Conservation (phyloP, 2,329 filamentous ascomycete genomes). For the Dothideomycetes sp. region DNA sequence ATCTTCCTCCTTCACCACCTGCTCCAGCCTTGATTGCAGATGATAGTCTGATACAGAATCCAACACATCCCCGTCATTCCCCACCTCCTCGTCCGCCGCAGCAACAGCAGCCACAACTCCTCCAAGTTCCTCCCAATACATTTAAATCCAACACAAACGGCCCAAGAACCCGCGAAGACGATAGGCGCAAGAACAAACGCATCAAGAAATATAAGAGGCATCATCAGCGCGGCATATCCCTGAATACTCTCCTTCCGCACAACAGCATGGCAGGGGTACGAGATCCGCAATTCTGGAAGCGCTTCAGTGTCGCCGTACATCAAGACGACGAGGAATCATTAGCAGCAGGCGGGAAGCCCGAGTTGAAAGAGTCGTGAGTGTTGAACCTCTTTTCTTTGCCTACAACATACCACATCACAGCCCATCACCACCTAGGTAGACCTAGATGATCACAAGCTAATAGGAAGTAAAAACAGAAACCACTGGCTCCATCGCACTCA, state of each 20-base stretch:
- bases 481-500: slow-evolving; percentile 43
- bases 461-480: slow-evolving; percentile 26
- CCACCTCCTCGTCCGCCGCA: no score
- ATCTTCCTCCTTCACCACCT: no score
- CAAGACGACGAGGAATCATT: slow-evolving; percentile 34
- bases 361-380: slow-evolving; percentile 29
- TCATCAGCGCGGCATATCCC: neutral
- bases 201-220: neutral
- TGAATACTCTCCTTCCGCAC: neutral
- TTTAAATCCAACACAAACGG: no score
- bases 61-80: no score
- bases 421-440: slow-evolving; percentile 5
- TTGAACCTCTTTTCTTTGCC: neutral
- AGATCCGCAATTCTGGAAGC: slow-evolving; percentile 50
- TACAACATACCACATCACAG: neutral
- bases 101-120: no score
- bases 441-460: slow-evolving; percentile 1
- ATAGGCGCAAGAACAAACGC: neutral
- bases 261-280: slow-evolving; percentile 15
- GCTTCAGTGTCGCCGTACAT: slow-evolving; percentile 48
- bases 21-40: no score
- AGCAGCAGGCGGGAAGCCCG: slow-evolving; percentile 7
- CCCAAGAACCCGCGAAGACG: no score
- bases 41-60: no score
- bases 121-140: no score